These are phyloP conservation scores for Violaceomyces palustris DNA, from an alignment of 1,284 basidiomycete genomes.

Conservation along the genomic window DNA sequence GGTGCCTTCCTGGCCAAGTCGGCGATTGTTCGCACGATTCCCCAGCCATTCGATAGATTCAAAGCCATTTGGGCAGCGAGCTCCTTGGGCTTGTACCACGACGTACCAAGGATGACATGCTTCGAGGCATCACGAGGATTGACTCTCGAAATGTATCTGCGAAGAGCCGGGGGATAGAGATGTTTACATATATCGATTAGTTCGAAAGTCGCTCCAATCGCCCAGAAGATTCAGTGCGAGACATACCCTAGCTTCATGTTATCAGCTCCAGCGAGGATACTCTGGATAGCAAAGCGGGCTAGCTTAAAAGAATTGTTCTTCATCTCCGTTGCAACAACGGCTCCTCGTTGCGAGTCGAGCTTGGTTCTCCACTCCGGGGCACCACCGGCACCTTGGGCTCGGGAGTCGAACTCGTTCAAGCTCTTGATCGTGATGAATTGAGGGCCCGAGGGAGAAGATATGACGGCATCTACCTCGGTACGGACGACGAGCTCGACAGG, in stretches of 20 bases:
- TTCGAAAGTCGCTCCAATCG: no score
- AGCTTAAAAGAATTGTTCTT: constrained; percentile 99
- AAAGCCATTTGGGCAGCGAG: constrained; percentile 94
- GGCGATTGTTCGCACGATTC: constrained; percentile 65
- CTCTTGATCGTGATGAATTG: constrained; percentile 72
- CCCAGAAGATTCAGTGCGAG: background rate
- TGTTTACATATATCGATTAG: no score
- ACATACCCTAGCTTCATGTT: constrained; percentile 90
- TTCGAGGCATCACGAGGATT: constrained; percentile 90
- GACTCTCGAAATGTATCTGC: constrained; percentile 83
- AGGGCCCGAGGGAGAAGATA: constrained; percentile 20
- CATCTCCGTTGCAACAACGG: constrained; percentile 98
- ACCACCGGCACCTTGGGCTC: constrained; percentile 80
- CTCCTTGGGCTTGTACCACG: constrained; percentile 87
- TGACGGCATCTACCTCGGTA: constrained; percentile 91
- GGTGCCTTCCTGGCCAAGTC: constrained; percentile 43
- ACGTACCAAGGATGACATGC: constrained; percentile 90
- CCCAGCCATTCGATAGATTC: constrained; percentile 93
- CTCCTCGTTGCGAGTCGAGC: constrained; percentile 91
- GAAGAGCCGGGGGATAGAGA: constrained; percentile 24
- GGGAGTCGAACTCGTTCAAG: constrained; percentile 94
- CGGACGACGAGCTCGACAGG: constrained; percentile 79
- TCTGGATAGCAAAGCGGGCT: constrained; percentile 95
- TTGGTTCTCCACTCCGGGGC: constrained; percentile 96
- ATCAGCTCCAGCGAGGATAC: constrained; percentile 90